Base-by-base conservation (phyloP, 495 filamentous ascomycete species). In the Viridothelium virens region DNA sequence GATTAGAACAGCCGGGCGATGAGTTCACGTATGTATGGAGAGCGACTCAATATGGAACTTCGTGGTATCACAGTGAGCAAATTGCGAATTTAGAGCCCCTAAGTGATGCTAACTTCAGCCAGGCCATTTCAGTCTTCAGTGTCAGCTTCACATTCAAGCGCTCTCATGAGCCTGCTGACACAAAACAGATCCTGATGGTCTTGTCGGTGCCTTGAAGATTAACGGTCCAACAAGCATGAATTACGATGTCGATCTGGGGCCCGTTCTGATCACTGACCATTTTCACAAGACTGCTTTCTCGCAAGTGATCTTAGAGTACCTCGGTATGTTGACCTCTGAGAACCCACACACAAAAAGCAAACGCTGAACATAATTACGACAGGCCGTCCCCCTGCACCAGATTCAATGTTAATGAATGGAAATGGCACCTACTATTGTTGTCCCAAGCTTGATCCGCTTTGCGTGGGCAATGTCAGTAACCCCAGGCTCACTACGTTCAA, bases 181-280 rank as follows among this genome's bases (percentile, higher is more conserved):
- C 7, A 25, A 44, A 44, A 7, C 41, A 7, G 41, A 44, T 7
- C 6, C 25, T 34, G 68, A 73, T 47, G 77, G 77, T 66, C 69
- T 77, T 50, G 66, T 69, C 34, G 77, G 74, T 53, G 70, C 73
- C 1, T 70, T 78, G 63, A 65, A 75, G 56, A 76, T 78, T 41
- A 63, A 78, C 48, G 77, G 77, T 9, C 77, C 76, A 12, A 34
- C 61, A 3, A 68, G 68, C 33, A 68, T 74, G 37, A 74, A 76
- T 65, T 76, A 68, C 65, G 74, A 76, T 41, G 66, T 65, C 10
- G 75, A 74, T 33, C 66, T 64, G 14, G 67, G 71, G 41, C 56
- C 65, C 5, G 65, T 77, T 44, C 53, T 74, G 12, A 68, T 77
- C 10, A 67, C 71, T 47, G 76, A 77, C 63, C 77, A 75, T 75